A percentile compares a stretch with the other conserved stretches of the same genome.
Conservation (phyloP, 164 flowering plant genomes). For the Houttuynia cordata region DNA sequence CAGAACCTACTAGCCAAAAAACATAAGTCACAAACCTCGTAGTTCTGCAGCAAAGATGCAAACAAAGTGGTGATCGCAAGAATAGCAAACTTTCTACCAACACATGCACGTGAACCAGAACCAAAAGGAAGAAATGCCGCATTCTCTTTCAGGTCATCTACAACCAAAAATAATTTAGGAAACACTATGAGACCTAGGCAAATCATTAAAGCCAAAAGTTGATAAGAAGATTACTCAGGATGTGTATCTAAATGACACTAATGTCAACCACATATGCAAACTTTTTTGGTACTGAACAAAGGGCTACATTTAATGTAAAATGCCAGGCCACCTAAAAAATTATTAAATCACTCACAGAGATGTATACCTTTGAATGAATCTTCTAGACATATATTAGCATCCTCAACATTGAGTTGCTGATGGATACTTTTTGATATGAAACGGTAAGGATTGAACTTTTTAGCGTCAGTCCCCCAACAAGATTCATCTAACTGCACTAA, state of each 20-base stretch:
- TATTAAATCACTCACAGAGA: not conserved
- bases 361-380: not conserved
- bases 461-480: slow-evolving; percentile 52
- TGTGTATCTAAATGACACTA: not conserved
- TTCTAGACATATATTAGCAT: not conserved
- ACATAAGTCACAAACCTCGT: slow-evolving; percentile 32
- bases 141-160: slow-evolving; percentile 31
- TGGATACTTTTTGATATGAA: slow-evolving; percentile 24
- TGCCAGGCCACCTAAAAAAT: not conserved
- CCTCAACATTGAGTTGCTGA: slow-evolving; percentile 17
- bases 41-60: slow-evolving; percentile 41
- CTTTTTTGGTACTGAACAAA: not conserved
- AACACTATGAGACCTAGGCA: slow-evolving; percentile 6
- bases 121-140: slow-evolving; percentile 61
- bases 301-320: not conserved
- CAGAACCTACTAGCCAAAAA: not conserved
- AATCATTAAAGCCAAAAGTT: not conserved
- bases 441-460: slow-evolving; percentile 47
- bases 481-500: slow-evolving; percentile 48
- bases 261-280: not conserved
- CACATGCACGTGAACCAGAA: slow-evolving; percentile 48
- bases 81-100: slow-evolving; percentile 45
- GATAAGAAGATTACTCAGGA: not conserved
- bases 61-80: slow-evolving; percentile 36
- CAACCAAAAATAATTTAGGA: too few species aligned